These are phyloP conservation scores for Penicillium sp. DNA, from an alignment of 2,329 filamentous ascomycete genomes.

Conservation along the genomic window DNA sequence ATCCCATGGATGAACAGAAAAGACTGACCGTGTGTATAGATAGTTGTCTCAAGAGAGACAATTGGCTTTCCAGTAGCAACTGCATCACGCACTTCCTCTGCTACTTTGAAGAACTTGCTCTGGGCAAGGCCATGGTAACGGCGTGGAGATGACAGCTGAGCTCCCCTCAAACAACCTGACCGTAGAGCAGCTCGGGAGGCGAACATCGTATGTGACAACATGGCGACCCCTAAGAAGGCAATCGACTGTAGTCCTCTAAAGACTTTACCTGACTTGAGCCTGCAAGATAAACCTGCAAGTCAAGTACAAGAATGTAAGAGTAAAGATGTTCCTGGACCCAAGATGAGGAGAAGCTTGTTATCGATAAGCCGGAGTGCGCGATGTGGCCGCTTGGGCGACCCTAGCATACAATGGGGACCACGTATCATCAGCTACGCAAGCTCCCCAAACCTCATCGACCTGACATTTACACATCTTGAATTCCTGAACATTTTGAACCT, in stretches of 20 bases:
- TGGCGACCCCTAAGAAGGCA: neutral
- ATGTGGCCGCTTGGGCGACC: slow-evolving; percentile 35
- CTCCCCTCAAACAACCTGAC: slow-evolving; percentile 17
- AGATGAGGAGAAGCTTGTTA: slow-evolving; percentile 26
- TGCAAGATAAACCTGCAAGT: neutral
- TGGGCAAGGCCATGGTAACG: slow-evolving; percentile 31
- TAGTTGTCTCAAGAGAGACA: slow-evolving; percentile 90
- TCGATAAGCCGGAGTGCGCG: slow-evolving; percentile 32
- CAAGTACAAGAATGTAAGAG: slow-evolving; percentile 4
- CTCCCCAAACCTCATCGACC: slow-evolving; percentile 13
- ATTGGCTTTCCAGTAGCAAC: slow-evolving; percentile 71
- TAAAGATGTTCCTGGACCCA: slow-evolving; percentile 3
- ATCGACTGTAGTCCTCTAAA: neutral
- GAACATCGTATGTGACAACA: slow-evolving; percentile 18
- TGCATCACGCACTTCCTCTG: slow-evolving; percentile 78
- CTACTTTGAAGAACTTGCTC: slow-evolving; percentile 62
- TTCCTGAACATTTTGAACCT: slow-evolving; percentile 9
- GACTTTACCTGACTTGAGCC: neutral
- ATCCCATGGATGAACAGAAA: neutral
- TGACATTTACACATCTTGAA: slow-evolving; percentile 13
- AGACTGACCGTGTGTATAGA: slow-evolving; percentile 80
- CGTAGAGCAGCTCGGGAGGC: slow-evolving; percentile 24
- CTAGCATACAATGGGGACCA: slow-evolving; percentile 37
- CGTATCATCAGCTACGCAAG: slow-evolving; percentile 32
- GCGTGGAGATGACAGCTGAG: slow-evolving; percentile 18